Evolutionary conservation across 768 basidiomycete species (phyloP), one percentile per base, ranked within the genome.

Genomic region (Suillus paluster): DNA sequence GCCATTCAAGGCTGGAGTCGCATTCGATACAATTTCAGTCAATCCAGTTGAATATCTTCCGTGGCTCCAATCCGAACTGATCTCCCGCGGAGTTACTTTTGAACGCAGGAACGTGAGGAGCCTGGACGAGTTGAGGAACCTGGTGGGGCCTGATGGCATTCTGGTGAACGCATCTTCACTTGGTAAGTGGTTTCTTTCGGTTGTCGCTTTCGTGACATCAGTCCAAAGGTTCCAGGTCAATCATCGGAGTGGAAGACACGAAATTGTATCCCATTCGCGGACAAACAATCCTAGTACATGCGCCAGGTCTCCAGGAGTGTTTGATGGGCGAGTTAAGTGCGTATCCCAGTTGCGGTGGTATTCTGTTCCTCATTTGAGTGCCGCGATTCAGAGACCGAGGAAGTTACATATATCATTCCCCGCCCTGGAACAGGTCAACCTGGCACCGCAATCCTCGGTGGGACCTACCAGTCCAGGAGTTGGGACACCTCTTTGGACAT

Each of bases 221-320:
- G 39, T 14, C 25, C 34, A 38, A 56, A 83, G 90, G 90, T 4
- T 86, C 94, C 10, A 81, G 85, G 55, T 86, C 85, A 36, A 80
- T 97, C 46, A 84, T 91, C 14, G 95, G 94, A 6, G 86, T 96
- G 3, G 88, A 95, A 68, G 95, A 97, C 72, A 80, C 81, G 61
- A 78, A 77, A 25, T 77, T 95, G 25, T 86, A 85, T 70, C 93
- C 95, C 1, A 83, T 95, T 64, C 82, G 94, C 48, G 95, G 95
- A 9, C 95, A 97, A 76, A 89, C 92, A 0, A 86, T 95, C 10
- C 72, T 95, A 19, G 80, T 96, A 23, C 75, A 84, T 42, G 91
- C 92, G 3, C 89, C 91, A 0, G 82, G 83, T 76, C 78, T 92
- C 49, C 57, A 77, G 48, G 77, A 80, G 60, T 77, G 68, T 58